These are phyloP conservation scores for Hypoxylon subgilvum DNA, from an alignment of 495 filamentous ascomycete genomes.

Conservation along the genomic window DNA sequence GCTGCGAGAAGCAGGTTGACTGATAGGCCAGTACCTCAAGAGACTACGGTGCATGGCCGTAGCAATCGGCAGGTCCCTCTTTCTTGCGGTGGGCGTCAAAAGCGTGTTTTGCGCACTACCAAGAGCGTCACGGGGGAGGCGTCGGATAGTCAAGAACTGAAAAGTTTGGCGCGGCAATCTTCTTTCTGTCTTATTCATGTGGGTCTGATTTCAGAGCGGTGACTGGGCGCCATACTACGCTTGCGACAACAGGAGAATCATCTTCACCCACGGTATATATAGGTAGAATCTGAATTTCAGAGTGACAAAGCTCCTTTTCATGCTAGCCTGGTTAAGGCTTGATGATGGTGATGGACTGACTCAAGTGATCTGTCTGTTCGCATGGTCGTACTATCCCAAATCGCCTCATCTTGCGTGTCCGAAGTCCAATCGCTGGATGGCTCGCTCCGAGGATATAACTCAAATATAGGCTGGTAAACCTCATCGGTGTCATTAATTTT, in stretches of 20 bases:
- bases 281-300: conserved; percentile 37
- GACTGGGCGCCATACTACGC: conserved; percentile 16
- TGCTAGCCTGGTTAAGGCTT: neutral
- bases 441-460: neutral
- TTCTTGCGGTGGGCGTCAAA: neutral
- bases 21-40: conserved; percentile 35
- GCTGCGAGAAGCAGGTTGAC: conserved; percentile 71
- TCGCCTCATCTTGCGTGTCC: neutral
- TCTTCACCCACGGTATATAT: conserved; percentile 38
- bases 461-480: neutral
- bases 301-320: conserved; percentile 38
- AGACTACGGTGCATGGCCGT: conserved; percentile 4
- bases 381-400: too few relatives aligned
- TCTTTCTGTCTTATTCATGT: conserved; percentile 25
- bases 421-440: neutral
- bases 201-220: conserved; percentile 26
- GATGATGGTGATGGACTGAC: neutral
- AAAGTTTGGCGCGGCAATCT: conserved; percentile 33
- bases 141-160: conserved; percentile 16
- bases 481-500: neutral
- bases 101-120: conserved; percentile 11
- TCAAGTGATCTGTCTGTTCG: neutral
- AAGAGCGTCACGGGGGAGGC: conserved; percentile 2
- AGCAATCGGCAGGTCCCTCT: conserved; percentile 11
- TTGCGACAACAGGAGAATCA: conserved; percentile 13